Percentiles rank a stretch among this genome's conserved stretches.
Evolutionary conservation across 1,139 yeast species (phyloP).

Genomic region (Meyerozyma sp.): DNA sequence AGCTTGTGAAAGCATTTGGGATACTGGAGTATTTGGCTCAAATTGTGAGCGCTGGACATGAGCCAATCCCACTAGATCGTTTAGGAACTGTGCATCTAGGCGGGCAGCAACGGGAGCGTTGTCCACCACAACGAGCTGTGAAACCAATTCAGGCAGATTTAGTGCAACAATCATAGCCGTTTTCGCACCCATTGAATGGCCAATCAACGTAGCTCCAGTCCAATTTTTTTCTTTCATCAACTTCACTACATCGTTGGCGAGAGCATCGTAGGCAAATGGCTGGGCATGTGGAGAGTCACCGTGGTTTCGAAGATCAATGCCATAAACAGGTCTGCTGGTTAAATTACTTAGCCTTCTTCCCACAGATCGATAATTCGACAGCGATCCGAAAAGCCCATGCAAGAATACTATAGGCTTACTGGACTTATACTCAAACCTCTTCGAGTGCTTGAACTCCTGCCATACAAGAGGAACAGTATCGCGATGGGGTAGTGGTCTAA

Average conservation of each 20-base stretch:
- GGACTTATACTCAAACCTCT: not conserved
- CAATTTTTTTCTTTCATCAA: constrained; percentile 23
- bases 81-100: constrained; percentile 20
- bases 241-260: constrained; percentile 39
- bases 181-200: constrained; percentile 55
- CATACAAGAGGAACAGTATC: not conserved
- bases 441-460: not conserved
- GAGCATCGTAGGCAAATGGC: constrained; percentile 38
- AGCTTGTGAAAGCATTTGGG: not conserved
- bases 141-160: constrained; percentile 30
- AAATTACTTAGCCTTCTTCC: constrained; percentile 28
- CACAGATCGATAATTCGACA: constrained; percentile 32
- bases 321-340: constrained; percentile 28
- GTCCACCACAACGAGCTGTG: constrained; percentile 41
- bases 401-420: constrained; percentile 32
- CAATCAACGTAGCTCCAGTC: constrained; percentile 28
- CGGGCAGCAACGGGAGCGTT: constrained; percentile 36
- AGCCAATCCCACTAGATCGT: constrained; percentile 29
- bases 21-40: not conserved
- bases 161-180: constrained; percentile 44
- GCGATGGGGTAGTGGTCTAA: not conserved
- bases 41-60: constrained; percentile 11
- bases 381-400: constrained; percentile 49
- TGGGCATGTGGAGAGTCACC: constrained; percentile 40
- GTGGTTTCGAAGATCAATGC: constrained; percentile 50